Percentiles rank a stretch among this genome's conserved stretches.
These are phyloP conservation scores for Malania oleifera DNA, from an alignment of 164 flowering plant species.

Conservation along the genomic window DNA sequence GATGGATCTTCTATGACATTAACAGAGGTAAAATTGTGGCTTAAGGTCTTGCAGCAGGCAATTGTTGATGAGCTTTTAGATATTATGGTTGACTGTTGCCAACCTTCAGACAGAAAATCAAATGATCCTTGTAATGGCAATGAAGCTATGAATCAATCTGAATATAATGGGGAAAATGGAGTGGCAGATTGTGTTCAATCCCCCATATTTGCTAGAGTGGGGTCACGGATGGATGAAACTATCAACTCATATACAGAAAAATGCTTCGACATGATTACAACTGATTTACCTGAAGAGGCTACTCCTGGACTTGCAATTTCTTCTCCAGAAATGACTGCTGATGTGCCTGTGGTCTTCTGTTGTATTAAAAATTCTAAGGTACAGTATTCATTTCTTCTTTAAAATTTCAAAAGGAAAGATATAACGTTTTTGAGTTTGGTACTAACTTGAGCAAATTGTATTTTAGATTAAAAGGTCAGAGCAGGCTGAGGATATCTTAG, in stretches of 20 bases:
- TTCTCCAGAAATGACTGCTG: background rate
- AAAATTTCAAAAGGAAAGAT: background rate
- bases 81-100: background rate
- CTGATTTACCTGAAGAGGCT: background rate
- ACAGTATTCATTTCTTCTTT: background rate
- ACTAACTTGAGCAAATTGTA: background rate
- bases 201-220: background rate
- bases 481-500: background rate
- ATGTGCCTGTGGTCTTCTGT: background rate
- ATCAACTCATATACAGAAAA: background rate
- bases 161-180: background rate
- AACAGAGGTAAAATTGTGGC: background rate
- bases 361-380: background rate
- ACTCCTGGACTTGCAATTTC: background rate
- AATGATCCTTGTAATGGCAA: background rate
- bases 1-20: background rate
- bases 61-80: background rate
- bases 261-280: background rate
- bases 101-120: background rate
- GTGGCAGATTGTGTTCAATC: background rate
- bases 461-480: background rate
- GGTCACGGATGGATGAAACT: background rate
- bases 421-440: too few relatives aligned
- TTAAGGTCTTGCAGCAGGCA: background rate
- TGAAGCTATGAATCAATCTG: background rate